Conservation (phyloP, 768 basidiomycete genomes). For the Tylopilus balloui region DNA sequence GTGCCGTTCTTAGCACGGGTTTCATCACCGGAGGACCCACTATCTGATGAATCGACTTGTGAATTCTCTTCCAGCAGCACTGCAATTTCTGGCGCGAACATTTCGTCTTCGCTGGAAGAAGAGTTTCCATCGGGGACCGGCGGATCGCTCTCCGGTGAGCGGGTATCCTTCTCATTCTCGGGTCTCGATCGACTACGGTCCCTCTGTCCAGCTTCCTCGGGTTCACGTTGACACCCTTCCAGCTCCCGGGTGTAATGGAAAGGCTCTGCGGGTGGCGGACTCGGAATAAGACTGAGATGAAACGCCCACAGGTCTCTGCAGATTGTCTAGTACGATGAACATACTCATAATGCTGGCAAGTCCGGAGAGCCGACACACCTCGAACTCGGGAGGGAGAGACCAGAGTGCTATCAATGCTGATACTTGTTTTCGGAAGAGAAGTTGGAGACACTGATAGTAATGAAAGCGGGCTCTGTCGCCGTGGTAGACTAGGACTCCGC, state of each 20-base stretch:
- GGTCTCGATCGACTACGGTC: slow-evolving; percentile 3
- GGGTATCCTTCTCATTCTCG: slow-evolving; percentile 17
- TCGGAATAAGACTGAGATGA: slow-evolving; percentile 58
- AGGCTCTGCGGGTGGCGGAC: slow-evolving; percentile 60
- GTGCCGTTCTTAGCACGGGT: slow-evolving; percentile 3
- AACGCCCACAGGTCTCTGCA: slow-evolving; percentile 82
- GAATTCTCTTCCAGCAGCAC: slow-evolving; percentile 39
- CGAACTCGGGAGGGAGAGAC: slow-evolving; percentile 75
- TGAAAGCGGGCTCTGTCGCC: slow-evolving; percentile 73
- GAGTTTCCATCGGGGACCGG: slow-evolving; percentile 5
- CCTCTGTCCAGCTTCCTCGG: slow-evolving; percentile 1
- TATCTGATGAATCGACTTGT: slow-evolving; percentile 30
- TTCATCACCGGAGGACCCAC: slow-evolving; percentile 21
- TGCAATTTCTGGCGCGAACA: slow-evolving; percentile 34
- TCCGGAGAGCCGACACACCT: slow-evolving; percentile 43
- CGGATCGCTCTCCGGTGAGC: slow-evolving; percentile 9
- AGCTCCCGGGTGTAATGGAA: slow-evolving; percentile 44
- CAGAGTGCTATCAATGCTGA: slow-evolving; percentile 54
- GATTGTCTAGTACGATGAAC: slow-evolving; percentile 43
- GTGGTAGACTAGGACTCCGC: slow-evolving; percentile 74
- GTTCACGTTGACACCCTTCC: slow-evolving; percentile 14
- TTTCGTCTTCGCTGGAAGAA: slow-evolving; percentile 22
- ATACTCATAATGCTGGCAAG: slow-evolving; percentile 2
- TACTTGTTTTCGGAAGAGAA: slow-evolving; percentile 76
- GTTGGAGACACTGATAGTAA: slow-evolving; percentile 81